phyloP scores from a whole-genome alignment of 768 basidiomycete genomes.

The Lactarius akahatsu region DNA sequence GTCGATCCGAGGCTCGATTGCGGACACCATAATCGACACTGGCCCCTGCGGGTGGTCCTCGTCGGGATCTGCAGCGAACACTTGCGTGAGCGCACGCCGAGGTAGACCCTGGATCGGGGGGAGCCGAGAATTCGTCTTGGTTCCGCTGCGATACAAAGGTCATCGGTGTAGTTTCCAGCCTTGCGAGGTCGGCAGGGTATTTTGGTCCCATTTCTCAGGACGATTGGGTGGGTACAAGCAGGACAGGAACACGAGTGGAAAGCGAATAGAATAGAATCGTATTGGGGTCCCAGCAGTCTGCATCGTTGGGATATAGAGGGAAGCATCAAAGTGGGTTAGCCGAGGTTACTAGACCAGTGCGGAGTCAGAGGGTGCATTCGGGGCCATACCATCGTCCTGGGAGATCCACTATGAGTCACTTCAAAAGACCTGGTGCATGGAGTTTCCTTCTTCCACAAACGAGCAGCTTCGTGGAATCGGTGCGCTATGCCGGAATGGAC shows the following conservation, averaged over 20 bases:
- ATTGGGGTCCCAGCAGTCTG: conserved; percentile 11
- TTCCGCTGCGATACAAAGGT: conserved; percentile 17
- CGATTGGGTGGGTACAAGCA: neutral
- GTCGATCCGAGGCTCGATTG: no score
- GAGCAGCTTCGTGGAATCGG: no score
- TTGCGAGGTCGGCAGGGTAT: neutral
- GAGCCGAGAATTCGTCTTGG: conserved; percentile 9
- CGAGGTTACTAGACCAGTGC: neutral
- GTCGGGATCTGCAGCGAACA: conserved; percentile 14
- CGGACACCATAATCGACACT: conserved; percentile 20
- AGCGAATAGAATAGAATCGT: neutral
- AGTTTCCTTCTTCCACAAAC: neutral
- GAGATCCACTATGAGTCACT: no score
- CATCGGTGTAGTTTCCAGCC: conserved; percentile 10
- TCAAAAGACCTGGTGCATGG: no score
- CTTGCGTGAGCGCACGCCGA: neutral
- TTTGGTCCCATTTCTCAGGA: neutral
- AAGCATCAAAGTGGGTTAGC: no score
- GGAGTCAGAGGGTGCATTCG: no score
- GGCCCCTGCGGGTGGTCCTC: conserved; percentile 18
- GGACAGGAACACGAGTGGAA: neutral
- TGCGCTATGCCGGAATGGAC: neutral
- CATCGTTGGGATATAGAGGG: no score
- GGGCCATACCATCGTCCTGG: no score
- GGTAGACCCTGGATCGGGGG: conserved; percentile 8